Base-by-base conservation (phyloP, 331 rosid genomes). In the Rosa hybrid region DNA sequence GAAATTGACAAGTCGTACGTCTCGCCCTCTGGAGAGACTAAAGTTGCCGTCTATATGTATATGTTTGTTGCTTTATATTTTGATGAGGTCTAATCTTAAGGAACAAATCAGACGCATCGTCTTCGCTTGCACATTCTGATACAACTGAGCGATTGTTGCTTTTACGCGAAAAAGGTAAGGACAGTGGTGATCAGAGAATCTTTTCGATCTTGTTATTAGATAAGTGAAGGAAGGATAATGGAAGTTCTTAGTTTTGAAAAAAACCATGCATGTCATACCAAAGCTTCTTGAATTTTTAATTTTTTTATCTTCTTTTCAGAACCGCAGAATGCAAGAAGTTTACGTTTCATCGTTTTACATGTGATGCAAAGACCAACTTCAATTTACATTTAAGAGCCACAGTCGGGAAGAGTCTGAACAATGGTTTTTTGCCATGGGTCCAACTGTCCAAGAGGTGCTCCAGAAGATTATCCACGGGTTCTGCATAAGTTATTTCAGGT, bases 61-160 rank as follows among this genome's bases (percentile, higher is more conserved):
- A 56, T 8, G 63, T 56, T 20, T 14, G n/a, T 4, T 57, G 39
- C 65, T 74, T 74, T 74, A 74, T 12, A 74, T 74, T 73, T 53
- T 72, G 44, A 30, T 8, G 65, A 21, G 44, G 25, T 72, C 44
- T 30, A 27, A 63, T 63, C 42, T 63, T 8, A 68, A 11, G 38
- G 74, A 21, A 45, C 41, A 71, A 45, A 71, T 45, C 21, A 65
- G 71, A 34, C 45, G 6, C 20, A 70, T 11, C 5, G 46, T 44
- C 65, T 12, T 14, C 38, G 65, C 41, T 45, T 48, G 23, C 18
- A 14, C 9, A 34, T 48, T 62, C 45, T 59, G 8, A 13, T 71
- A 20, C 78, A 34, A 21, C 21, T 30, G 34, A 11, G 30, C 12
- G 0, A 18, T 3, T 14, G 17, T 44, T 76, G 46, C 72, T 49